phyloP scores from a whole-genome alignment of 2,329 filamentous ascomycete genomes.

The Clarireedia hainanense region DNA sequence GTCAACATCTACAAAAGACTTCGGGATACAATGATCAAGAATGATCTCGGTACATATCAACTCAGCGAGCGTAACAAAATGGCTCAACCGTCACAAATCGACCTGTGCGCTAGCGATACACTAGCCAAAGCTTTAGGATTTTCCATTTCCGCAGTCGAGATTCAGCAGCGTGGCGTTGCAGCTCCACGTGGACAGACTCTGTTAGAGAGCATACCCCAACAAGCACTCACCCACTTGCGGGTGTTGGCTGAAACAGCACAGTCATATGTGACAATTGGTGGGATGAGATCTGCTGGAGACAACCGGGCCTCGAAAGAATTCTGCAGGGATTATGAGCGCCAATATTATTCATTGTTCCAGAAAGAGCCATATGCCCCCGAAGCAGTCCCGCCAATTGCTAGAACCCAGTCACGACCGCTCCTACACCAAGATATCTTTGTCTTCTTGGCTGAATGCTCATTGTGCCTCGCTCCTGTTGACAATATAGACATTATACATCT shows the following conservation, averaged over 20 bases:
- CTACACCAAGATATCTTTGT: constrained; percentile 65
- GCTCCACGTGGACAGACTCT: constrained; percentile 66
- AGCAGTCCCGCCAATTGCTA: constrained; percentile 19
- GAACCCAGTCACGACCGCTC: constrained; percentile 40
- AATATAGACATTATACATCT: constrained; percentile 70
- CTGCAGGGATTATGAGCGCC: constrained; percentile 57
- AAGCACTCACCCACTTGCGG: constrained; percentile 77
- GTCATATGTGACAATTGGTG: constrained; percentile 74
- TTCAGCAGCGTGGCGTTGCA: constrained; percentile 80
- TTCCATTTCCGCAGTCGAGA: constrained; percentile 83
- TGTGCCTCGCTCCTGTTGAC: constrained; percentile 60
- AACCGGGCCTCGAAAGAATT: constrained; percentile 61
- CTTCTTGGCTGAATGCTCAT: constrained; percentile 72
- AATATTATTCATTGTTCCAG: constrained; percentile 66
- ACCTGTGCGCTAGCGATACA: constrained; percentile 48
- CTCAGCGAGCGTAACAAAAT: constrained; percentile 16
- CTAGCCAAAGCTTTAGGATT: constrained; percentile 65
- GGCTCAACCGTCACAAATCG: constrained; percentile 20
- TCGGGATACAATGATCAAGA: constrained; percentile 48
- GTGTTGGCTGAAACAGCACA: constrained; percentile 82
- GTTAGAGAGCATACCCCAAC: constrained; percentile 75
- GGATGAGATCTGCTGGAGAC: constrained; percentile 51
- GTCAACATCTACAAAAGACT: constrained; percentile 53
- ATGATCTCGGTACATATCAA: constrained; percentile 37
- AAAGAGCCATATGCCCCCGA: constrained; percentile 7